A percentile compares a stretch with the other conserved stretches of the same genome.
These are phyloP conservation scores for Teratosphaeria nubilosa DNA, from an alignment of 2,329 filamentous ascomycete genomes.

Conservation along the genomic window DNA sequence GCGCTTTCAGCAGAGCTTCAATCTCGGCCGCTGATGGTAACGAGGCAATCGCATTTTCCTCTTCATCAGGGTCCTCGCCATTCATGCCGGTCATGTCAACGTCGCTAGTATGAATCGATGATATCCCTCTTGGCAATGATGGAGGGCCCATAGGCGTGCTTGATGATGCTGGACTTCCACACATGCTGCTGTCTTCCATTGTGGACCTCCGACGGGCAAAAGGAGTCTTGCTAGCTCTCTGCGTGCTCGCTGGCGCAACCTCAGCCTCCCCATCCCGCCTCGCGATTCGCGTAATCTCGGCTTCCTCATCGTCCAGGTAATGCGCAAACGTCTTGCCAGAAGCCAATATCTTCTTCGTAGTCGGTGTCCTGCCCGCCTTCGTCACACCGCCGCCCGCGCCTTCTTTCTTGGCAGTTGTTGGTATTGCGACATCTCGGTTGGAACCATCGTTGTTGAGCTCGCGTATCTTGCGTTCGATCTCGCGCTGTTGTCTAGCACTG, in stretches of 20 bases:
- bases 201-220: conserved; percentile 21
- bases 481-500: conserved; percentile 71
- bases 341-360: conserved; percentile 65
- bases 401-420: conserved; percentile 31
- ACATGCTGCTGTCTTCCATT: conserved; percentile 17
- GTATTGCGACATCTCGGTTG: conserved; percentile 60
- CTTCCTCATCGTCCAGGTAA: conserved; percentile 70
- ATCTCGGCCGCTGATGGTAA: conserved; percentile 42
- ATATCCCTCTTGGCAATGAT: neutral
- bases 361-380: conserved; percentile 51
- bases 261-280: conserved; percentile 20
- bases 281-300: conserved; percentile 36
- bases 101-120: neutral
- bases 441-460: conserved; percentile 64
- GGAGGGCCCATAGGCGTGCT: conserved; percentile 4
- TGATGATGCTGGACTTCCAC: conserved; percentile 18
- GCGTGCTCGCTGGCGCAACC: conserved; percentile 8
- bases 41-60: conserved; percentile 9
- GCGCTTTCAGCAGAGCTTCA: conserved; percentile 50
- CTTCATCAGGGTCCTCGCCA: conserved; percentile 37
- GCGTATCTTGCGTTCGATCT: conserved; percentile 69
- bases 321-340: conserved; percentile 78
- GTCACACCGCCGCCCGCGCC: conserved; percentile 29
- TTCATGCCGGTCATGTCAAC: conserved; percentile 13
- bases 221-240: conserved; percentile 27